These are phyloP conservation scores for Botrytis cinerea DNA, from an alignment of 2,329 filamentous ascomycete species.

Conservation along the genomic window DNA sequence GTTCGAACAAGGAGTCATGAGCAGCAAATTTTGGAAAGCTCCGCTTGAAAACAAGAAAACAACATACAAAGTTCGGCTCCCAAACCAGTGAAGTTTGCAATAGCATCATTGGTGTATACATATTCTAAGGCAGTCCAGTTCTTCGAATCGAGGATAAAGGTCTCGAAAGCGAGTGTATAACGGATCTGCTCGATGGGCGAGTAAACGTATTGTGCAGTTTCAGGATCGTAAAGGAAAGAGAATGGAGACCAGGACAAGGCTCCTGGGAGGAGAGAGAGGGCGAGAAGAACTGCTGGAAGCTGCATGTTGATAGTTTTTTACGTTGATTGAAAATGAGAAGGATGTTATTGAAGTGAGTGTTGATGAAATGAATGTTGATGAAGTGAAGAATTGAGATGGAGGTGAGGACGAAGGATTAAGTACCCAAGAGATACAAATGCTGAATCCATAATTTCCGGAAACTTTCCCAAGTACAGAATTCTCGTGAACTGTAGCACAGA, in stretches of 20 bases:
- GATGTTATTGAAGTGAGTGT: neutral
- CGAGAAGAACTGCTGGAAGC: neutral
- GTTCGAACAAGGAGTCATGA: rapidly evolving
- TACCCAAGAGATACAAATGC: neutral
- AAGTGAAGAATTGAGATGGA: neutral
- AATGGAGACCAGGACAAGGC: neutral
- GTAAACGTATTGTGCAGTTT: slow-evolving; percentile 4
- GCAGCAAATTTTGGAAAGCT: neutral
- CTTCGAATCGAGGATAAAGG: slow-evolving; percentile 16
- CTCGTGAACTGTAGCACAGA: slow-evolving; percentile 4
- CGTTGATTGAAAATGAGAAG: neutral
- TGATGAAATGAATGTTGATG: neutral
- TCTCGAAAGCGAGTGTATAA: slow-evolving; percentile 17
- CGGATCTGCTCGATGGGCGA: slow-evolving; percentile 21
- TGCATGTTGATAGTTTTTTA: neutral
- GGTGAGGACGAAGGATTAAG: neutral
- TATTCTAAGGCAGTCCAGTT: slow-evolving; percentile 10
- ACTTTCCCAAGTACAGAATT: neutral
- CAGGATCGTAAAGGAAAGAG: neutral
- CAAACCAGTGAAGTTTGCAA: slow-evolving; percentile 17
- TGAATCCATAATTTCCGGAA: neutral
- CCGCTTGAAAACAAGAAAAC: neutral
- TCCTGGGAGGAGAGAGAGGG: slow-evolving; percentile 3
- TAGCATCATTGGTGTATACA: slow-evolving; percentile 9
- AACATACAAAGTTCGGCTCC: slow-evolving; percentile 21